Percentiles rank a stretch among this genome's conserved stretches.
Conservation (phyloP, 441 rosid species). For the Cnidoscolus chayamansa region DNA sequence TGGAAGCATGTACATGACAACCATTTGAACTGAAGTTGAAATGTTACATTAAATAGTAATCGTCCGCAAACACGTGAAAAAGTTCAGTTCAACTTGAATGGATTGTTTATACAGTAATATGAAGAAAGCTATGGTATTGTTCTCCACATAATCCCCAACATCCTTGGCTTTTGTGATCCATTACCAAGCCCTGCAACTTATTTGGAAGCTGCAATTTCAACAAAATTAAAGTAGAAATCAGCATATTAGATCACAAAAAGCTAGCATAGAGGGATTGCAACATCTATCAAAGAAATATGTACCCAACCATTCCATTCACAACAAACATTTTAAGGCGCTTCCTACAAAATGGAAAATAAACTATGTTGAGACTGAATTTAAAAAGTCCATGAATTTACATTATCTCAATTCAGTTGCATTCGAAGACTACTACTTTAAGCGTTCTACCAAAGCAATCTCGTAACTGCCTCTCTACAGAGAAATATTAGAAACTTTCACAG, state of each 20-base stretch:
- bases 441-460: constrained; percentile 8
- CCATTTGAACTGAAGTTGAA: neutral
- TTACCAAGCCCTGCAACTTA: neutral
- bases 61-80: neutral
- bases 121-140: neutral
- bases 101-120: too few species aligned
- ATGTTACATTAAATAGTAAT: too few species aligned
- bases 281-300: neutral
- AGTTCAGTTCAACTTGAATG: constrained; percentile 5
- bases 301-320: neutral
- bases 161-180: neutral
- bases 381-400: too few species aligned
- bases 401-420: constrained; percentile 7
- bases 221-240: neutral
- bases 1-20: too few species aligned
- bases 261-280: neutral
- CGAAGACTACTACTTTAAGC: neutral
- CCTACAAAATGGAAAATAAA: too few species aligned
- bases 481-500: neutral
- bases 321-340: neutral
- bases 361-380: too few species aligned
- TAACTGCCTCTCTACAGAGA: neutral
- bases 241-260: neutral
- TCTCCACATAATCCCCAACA: neutral
- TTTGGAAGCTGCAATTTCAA: neutral